These are phyloP conservation scores for Amniculicola lignicola DNA, from an alignment of 495 filamentous ascomycete genomes.

Conservation along the genomic window DNA sequence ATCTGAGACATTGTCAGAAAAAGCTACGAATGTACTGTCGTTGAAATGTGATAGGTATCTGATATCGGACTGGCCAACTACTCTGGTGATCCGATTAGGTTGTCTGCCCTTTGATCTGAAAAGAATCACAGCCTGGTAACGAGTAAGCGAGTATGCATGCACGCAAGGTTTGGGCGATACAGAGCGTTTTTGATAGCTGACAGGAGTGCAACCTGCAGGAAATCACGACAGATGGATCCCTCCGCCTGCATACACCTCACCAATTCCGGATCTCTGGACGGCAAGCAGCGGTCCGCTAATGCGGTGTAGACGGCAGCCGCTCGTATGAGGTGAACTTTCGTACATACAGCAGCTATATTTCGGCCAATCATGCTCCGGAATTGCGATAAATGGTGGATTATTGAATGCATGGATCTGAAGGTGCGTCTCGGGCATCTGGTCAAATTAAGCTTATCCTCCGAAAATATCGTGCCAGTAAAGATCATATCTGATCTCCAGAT, in stretches of 20 bases:
- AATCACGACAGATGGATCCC: slow-evolving; percentile 18
- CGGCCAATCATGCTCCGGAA: slow-evolving; percentile 8
- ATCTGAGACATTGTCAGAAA: slow-evolving; percentile 21
- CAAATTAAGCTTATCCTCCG: slow-evolving; percentile 13
- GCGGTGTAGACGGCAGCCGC: slow-evolving; percentile 9
- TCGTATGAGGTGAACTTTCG: slow-evolving; percentile 9
- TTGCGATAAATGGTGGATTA: slow-evolving; percentile 10
- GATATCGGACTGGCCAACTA: slow-evolving; percentile 18
- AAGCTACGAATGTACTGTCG: slow-evolving; percentile 18
- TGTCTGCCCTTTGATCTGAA: slow-evolving; percentile 14
- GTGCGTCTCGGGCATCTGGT: slow-evolving; percentile 5
- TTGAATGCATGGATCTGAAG: slow-evolving; percentile 1
- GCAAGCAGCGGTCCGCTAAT: slow-evolving; percentile 21
- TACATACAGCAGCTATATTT: slow-evolving; percentile 6
- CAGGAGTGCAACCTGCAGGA: background rate
- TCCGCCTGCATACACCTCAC: slow-evolving; percentile 8
- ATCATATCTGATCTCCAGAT: slow-evolving; percentile 21
- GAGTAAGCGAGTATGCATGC: slow-evolving; percentile 16
- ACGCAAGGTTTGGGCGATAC: slow-evolving; percentile 23
- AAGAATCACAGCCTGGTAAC: slow-evolving; percentile 17
- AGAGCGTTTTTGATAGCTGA: slow-evolving; percentile 8
- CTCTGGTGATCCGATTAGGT: slow-evolving; percentile 4
- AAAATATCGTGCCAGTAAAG: background rate
- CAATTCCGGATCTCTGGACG: slow-evolving; percentile 6
- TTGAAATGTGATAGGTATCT: slow-evolving; percentile 8